Evolutionary conservation across 2,329 filamentous ascomycete species (phyloP), one percentile per base, ranked within the genome.

Genomic region (Nemania abortiva): DNA sequence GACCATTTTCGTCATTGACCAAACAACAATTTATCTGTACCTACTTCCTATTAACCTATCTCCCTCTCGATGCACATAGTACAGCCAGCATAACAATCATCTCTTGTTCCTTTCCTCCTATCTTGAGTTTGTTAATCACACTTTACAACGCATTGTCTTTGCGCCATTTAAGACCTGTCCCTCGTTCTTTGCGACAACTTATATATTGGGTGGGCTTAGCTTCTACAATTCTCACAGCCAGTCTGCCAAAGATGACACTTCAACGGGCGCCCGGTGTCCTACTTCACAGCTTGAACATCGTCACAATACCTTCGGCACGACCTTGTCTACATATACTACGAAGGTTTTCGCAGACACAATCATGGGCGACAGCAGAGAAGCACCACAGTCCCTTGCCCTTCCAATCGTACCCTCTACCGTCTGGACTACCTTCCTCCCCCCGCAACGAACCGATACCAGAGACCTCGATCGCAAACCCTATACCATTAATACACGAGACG

Each of bases 401-500:
- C 78, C 86, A 88, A 71, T 82, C 86, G 59, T 88, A 88, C 72
- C 79, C 84, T 18, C 81, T 88, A 39, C 84, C 81, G 58, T 76
- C 84, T 3, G 82, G 72, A 53, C 77, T 80, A 18, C 75, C 84
- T 18, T 76, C 82, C 52, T 77, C 80, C 20, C 80, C 83, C 18
- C 80, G 82, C 65, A 83, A 81, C 74, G 82, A 83, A 66, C 80
- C 81, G 56, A 79, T 83, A 24, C 80, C 82, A 58, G 84, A 86
- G 72, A 83, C 83, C 20, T 83, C 86, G 15, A 84, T 86, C 72
- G 78, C 84, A 15, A 82, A 81, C 61, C 82, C 84, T 31, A 78
- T 87, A 24, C 86, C 85, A n/a, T 78, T 81, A 69, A 82, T 86
- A 54, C 84, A 87, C 77, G 85, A 88, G 78, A 87, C 86, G 10